Percentiles rank a stretch among this genome's conserved stretches.
These are phyloP conservation scores for Geosmithia morbida DNA, from an alignment of 2,329 filamentous ascomycete genomes.

Conservation along the genomic window DNA sequence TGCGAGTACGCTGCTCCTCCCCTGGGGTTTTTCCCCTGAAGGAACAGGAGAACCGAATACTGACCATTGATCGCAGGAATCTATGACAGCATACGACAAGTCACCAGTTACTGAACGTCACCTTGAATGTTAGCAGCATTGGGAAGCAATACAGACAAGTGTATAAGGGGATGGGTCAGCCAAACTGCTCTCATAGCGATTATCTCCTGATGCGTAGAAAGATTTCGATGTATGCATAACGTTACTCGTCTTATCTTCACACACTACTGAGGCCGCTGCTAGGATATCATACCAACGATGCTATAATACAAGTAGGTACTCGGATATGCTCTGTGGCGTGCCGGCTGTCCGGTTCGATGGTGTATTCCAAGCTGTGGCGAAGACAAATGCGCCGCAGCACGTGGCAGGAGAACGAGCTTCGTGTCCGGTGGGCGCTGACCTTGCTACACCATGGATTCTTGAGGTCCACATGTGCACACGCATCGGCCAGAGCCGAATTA, in stretches of 20 bases:
- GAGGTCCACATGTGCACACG: too few species aligned
- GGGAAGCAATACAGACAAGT: not conserved
- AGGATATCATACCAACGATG: not conserved
- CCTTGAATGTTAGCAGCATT: not conserved
- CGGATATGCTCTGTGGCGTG: not conserved
- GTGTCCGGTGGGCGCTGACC: too few species aligned
- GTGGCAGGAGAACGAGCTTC: too few species aligned
- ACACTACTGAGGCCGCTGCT: too few species aligned
- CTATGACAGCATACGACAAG: conserved; percentile 55
- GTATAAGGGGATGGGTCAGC: not conserved
- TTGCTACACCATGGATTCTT: too few species aligned
- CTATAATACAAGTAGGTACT: not conserved
- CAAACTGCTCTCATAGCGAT: not conserved
- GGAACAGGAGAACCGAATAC: not conserved
- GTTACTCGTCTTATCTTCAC: not conserved
- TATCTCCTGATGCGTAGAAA: not conserved
- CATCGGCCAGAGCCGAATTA: too few species aligned
- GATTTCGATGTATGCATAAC: not conserved
- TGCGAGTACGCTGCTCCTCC: conserved; percentile 53
- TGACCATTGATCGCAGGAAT: conserved; percentile 33
- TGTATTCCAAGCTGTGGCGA: too few species aligned
- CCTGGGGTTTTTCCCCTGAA: not conserved
- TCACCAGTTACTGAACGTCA: conserved; percentile 41
- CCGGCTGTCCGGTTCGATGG: too few species aligned
- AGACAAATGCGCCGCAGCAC: too few species aligned